Evolutionary conservation across 1,139 yeast genomes (phyloP).

Genomic region (Debaryomyces fabryi): DNA sequence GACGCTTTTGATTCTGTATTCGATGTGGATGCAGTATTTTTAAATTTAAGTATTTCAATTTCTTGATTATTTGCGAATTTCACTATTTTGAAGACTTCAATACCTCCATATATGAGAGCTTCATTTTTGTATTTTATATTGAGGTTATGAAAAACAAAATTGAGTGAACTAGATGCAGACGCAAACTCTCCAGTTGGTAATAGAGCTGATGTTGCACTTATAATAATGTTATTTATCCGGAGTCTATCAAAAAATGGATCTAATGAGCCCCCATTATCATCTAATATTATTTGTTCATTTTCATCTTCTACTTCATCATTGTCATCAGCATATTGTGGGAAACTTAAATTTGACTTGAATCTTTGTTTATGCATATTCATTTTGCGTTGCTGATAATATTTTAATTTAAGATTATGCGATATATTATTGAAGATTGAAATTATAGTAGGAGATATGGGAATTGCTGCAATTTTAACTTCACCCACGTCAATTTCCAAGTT

Average conservation of each 20-base stretch:
- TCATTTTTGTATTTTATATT: constrained; percentile 47
- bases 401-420: constrained; percentile 34
- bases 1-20: constrained; percentile 2
- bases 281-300: constrained; percentile 3
- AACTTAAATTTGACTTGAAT: constrained; percentile 17
- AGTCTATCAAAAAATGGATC: constrained; percentile 35
- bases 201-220: constrained; percentile 52
- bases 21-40: constrained; percentile 8
- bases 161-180: constrained; percentile 27
- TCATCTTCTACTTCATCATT: constrained; percentile 16
- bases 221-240: constrained; percentile 32
- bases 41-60: constrained; percentile 24
- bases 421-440: constrained; percentile 35
- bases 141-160: constrained; percentile 32
- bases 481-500: constrained; percentile 53
- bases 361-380: constrained; percentile 15
- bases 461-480: constrained; percentile 43
- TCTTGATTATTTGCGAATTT: constrained; percentile 20
- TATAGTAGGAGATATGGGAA: constrained; percentile 40
- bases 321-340: constrained; percentile 36
- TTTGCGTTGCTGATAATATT: constrained; percentile 34
- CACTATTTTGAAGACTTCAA: constrained; percentile 34
- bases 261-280: not conserved
- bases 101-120: constrained; percentile 49
- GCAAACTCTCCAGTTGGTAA: constrained; percentile 41